Evolutionary conservation across 805 yeast species (phyloP), one percentile per base, ranked within the genome.

Genomic region (Zygosaccharomyces rouxii): DNA sequence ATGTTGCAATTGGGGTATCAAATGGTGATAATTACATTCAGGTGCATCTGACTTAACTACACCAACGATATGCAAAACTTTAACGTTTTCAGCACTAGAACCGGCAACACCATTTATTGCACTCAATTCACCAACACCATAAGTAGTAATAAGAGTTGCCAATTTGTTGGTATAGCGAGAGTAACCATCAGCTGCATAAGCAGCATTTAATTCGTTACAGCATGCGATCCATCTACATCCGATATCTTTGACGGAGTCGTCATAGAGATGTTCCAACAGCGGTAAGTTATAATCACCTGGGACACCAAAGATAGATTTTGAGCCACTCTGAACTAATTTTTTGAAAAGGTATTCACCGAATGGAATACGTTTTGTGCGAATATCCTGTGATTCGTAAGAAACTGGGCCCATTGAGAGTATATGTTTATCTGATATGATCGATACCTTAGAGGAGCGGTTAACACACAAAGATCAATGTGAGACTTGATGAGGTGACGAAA

Each of bases 101-200:
- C 94, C 94, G n/a, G 88, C 92, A 55, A 86, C 74, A 52, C 89
- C 94, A 62, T 84, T 86, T 54, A 85, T 59, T 2, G 92, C 94
- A 48, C 85, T 79, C 50, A 86, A 73, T 64, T 86, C 95, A 43
- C 95, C 95, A 29, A 88, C 95, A 30, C 95, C 95, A 66, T 71
- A 83, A 4, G 95, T 87, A 1, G 66, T 61, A n/a, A 63, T 50
- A 1, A 62, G 44, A 3, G 55, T 60, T 19, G 63, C 61, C 14
- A 58, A 44, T 55, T 45, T 64, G 67, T 64, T 71, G 70, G 51
- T 67, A 63, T 44, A 71, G 52, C 92, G 76, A 16, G 94, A 80
- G 60, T 87, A 90, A 4, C 97, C 97, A 65, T 90, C 97, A 6
- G 92, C 90, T 5, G 94, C 82, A 63, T 90, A 89, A 7, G 95